These are phyloP conservation scores for Umbelopsis sp. DNA, from an alignment of 371 early-diverging fungal species.

Conservation along the genomic window DNA sequence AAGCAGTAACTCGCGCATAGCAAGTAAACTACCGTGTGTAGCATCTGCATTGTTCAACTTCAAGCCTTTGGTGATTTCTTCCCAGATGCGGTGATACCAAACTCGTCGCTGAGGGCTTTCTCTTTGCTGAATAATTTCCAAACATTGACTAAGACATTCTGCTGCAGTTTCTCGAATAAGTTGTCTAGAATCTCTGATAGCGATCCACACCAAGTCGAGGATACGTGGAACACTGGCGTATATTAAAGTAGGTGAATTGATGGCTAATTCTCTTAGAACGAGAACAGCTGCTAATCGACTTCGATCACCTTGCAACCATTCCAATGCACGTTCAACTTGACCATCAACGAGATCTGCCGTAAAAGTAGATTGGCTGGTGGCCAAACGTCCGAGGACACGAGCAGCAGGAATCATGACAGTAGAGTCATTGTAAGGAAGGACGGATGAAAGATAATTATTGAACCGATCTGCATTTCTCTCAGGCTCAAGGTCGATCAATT, in stretches of 20 bases:
- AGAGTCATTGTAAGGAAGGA: conserved; percentile 83
- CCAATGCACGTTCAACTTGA: conserved; percentile 87
- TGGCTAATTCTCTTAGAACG: conserved; percentile 82
- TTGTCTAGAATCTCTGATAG: conserved; percentile 83
- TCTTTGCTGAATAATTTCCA: conserved; percentile 81
- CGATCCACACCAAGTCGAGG: conserved; percentile 87
- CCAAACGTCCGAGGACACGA: conserved; percentile 81
- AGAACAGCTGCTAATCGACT: conserved; percentile 88
- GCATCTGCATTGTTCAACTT: conserved; percentile 75
- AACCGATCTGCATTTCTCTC: conserved; percentile 90
- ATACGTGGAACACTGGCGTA: conserved; percentile 86
- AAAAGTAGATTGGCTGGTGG: conserved; percentile 75
- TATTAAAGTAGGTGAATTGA: conserved; percentile 84
- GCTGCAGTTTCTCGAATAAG: conserved; percentile 88
- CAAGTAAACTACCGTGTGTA: conserved; percentile 90
- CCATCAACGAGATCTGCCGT: conserved; percentile 87
- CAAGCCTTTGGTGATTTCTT: conserved; percentile 84
- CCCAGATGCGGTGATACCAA: conserved; percentile 84
- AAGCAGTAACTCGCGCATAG: conserved; percentile 77
- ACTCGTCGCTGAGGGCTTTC: conserved; percentile 71
- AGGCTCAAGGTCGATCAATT: conserved; percentile 83
- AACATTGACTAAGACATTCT: conserved; percentile 83
- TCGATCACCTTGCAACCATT: conserved; percentile 89
- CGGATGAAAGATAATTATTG: conserved; percentile 83
- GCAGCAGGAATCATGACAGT: conserved; percentile 86